A percentile compares a stretch with the other conserved stretches of the same genome.
phyloP scores from a whole-genome alignment of 495 filamentous ascomycete species.

The Achaetomiella virescens region DNA sequence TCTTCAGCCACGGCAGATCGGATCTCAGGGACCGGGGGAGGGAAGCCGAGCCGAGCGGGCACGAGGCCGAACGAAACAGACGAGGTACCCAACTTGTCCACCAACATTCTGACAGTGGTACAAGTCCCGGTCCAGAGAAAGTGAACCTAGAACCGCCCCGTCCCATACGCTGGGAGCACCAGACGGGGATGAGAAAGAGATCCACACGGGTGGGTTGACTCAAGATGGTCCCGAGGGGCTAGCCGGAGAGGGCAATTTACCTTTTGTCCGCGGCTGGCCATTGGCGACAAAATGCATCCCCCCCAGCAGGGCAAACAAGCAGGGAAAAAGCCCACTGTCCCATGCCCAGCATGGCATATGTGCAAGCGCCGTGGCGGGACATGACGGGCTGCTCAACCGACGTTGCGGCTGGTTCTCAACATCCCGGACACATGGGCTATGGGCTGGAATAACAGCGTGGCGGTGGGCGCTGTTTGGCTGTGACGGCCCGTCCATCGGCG shows the following conservation, averaged over 20 bases:
- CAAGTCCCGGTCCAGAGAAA: not conserved
- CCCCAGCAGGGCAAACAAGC: not conserved
- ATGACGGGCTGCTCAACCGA: slow-evolving; percentile 21
- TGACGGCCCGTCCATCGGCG: slow-evolving; percentile 15
- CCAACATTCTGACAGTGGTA: not conserved
- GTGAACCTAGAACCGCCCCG: not conserved
- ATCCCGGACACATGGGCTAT: slow-evolving; percentile 5
- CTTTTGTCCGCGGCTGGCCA: slow-evolving; percentile 11
- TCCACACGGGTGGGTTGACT: slow-evolving; percentile 13
- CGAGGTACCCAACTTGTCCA: not conserved
- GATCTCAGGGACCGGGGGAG: slow-evolving; percentile 3
- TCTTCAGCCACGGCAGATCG: slow-evolving; percentile 14
- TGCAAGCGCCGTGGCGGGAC: slow-evolving; percentile 18
- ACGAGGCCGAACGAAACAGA: slow-evolving; percentile 6
- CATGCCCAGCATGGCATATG: slow-evolving; percentile 1
- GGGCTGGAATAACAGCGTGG: too few species aligned
- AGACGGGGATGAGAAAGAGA: not conserved
- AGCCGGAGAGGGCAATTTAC: not conserved
- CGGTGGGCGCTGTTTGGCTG: not conserved
- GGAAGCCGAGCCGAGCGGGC: slow-evolving; percentile 20
- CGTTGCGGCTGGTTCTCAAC: not conserved
- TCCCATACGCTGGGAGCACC: not conserved
- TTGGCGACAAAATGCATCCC: not conserved
- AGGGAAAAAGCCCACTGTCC: not conserved
- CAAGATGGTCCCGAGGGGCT: not conserved